A percentile compares a stretch with the other conserved stretches of the same genome.
phyloP scores from a whole-genome alignment of 2,329 filamentous ascomycete genomes.

The Stylonectria norvegica region DNA sequence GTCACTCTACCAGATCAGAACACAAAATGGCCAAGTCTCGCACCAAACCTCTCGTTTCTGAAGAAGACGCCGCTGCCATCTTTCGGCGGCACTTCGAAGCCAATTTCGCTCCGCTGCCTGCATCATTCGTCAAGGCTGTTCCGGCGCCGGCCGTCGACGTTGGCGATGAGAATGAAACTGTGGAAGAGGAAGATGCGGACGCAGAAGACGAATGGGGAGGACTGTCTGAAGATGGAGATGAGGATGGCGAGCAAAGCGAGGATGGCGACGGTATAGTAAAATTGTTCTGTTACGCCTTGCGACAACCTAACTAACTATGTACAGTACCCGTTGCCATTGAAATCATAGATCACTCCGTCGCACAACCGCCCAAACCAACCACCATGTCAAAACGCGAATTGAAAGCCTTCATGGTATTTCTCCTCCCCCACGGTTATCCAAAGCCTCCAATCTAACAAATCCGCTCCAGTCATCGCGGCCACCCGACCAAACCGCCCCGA shows the following conservation, averaged over 20 bases:
- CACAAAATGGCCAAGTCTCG: constrained; percentile 43
- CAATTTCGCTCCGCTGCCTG: constrained; percentile 71
- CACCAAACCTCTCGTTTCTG: constrained; percentile 28
- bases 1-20: constrained; percentile 2
- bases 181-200: constrained; percentile 6
- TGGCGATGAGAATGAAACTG: constrained; percentile 34
- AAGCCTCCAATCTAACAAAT: constrained; percentile 8
- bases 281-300: too few relatives aligned
- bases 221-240: constrained; percentile 27
- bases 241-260: constrained; percentile 18
- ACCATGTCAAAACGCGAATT: constrained; percentile 64
- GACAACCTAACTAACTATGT: not conserved
- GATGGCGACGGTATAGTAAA: constrained; percentile 23
- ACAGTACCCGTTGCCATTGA: constrained; percentile 43
- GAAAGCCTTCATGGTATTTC: constrained; percentile 71
- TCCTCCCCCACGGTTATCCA: not conserved
- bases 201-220: constrained; percentile 29
- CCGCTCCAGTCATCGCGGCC: constrained; percentile 45
- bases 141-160: constrained; percentile 26
- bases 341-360: constrained; percentile 58
- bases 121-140: constrained; percentile 26
- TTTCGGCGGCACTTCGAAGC: constrained; percentile 86
- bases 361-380: constrained; percentile 34
- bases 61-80: constrained; percentile 64
- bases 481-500: constrained; percentile 35